phyloP scores from a whole-genome alignment of 345 rosid species.

The Lagerstroemia speciosa region DNA sequence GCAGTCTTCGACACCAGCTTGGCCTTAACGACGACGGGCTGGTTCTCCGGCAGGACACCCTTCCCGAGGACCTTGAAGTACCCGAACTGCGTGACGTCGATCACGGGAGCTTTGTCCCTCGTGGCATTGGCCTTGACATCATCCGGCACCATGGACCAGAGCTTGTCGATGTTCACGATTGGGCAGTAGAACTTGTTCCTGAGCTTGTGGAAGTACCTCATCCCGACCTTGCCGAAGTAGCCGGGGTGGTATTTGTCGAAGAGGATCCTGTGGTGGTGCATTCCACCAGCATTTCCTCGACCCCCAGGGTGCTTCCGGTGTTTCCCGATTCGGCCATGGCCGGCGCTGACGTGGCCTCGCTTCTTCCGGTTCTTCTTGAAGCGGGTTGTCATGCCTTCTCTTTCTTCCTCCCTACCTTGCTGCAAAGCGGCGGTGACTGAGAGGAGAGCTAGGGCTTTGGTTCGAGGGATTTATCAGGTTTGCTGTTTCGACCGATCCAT shows the following conservation, averaged over 20 bases:
- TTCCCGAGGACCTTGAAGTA: slow-evolving; percentile 52
- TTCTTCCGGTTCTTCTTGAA: slow-evolving; percentile 57
- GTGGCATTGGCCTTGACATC: slow-evolving; percentile 43
- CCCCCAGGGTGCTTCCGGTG: slow-evolving; percentile 72
- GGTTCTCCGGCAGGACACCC: slow-evolving; percentile 43
- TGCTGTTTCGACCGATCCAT: neutral
- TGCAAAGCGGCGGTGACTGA: neutral
- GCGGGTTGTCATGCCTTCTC: slow-evolving; percentile 21
- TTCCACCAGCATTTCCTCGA: slow-evolving; percentile 52
- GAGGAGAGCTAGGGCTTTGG: slow-evolving; percentile 14
- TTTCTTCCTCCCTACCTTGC: neutral
- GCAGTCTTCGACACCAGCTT: slow-evolving; percentile 57
- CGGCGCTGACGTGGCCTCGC: slow-evolving; percentile 73
- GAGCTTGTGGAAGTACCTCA: slow-evolving; percentile 60
- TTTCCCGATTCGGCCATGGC: slow-evolving; percentile 68
- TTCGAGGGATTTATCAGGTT: neutral
- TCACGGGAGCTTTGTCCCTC: slow-evolving; percentile 42
- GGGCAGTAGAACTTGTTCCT: slow-evolving; percentile 58
- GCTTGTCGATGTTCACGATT: slow-evolving; percentile 59
- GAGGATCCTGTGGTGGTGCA: slow-evolving; percentile 70
- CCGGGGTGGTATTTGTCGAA: slow-evolving; percentile 78
- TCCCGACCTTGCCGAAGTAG: slow-evolving; percentile 48
- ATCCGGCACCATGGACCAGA: slow-evolving; percentile 54
- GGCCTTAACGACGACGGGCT: slow-evolving; percentile 54
- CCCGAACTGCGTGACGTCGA: slow-evolving; percentile 56